Evolutionary conservation across 1,139 yeast species (phyloP).

Genomic region (Zygoascus sp.): DNA sequence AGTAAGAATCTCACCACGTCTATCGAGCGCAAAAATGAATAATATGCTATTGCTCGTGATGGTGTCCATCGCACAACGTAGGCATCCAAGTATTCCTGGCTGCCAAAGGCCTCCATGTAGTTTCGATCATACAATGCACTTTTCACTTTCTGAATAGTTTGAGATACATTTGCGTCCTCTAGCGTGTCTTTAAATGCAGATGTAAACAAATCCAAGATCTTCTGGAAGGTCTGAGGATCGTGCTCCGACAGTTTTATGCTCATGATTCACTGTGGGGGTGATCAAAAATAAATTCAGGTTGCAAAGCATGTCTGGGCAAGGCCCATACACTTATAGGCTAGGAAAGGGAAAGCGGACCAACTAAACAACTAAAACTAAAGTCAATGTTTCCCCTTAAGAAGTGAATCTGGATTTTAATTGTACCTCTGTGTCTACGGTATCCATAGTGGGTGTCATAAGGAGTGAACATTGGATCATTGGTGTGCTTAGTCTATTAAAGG

Average conservation of each 20-base stretch:
- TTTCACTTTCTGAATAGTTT: slow-evolving; percentile 60
- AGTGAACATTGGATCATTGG: too few species aligned
- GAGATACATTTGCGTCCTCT: slow-evolving; percentile 19
- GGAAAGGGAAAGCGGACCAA: too few species aligned
- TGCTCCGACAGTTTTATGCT: neutral
- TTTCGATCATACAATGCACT: slow-evolving; percentile 64
- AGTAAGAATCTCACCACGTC: slow-evolving; percentile 11
- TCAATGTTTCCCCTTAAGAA: too few species aligned
- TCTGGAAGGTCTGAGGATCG: slow-evolving; percentile 12
- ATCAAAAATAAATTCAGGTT: slow-evolving; percentile 30
- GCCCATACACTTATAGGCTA: too few species aligned
- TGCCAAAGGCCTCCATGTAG: slow-evolving; percentile 63
- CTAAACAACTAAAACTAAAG: too few species aligned
- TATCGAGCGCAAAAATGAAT: slow-evolving; percentile 52
- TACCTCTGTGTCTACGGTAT: too few species aligned
- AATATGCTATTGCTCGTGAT: slow-evolving; percentile 68
- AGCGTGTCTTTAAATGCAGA: slow-evolving; percentile 26
- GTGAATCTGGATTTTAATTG: too few species aligned
- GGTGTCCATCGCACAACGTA: slow-evolving; percentile 87
- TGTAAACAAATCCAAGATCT: slow-evolving; percentile 28
- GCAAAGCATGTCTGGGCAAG: too few species aligned
- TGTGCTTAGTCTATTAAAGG: too few species aligned
- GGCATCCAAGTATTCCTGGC: slow-evolving; percentile 62
- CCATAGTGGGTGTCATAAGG: too few species aligned
- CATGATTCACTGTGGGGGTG: neutral